Evolutionary conservation across 495 filamentous ascomycete species (phyloP), one percentile per base, ranked within the genome.

Genomic region (Annulohypoxylon bovei): DNA sequence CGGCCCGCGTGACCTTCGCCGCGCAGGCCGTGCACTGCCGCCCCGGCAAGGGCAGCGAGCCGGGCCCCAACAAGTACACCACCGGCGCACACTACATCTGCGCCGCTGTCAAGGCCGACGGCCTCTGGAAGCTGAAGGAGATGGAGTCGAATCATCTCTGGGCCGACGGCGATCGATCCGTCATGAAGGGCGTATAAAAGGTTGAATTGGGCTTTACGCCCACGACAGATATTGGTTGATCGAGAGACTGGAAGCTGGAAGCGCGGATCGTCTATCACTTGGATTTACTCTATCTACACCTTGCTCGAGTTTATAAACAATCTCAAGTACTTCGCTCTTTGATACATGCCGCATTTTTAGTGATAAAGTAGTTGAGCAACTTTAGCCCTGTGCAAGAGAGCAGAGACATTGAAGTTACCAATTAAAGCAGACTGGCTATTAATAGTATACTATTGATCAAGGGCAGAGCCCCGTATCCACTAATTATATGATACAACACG

Each of bases 1-100:
- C 60, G 18, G 67, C 67, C 18, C 59, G 53, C 28, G 60, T 42
- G 14, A 57, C 67, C 18, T 69, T 60, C 42, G 30, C 67, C 35
- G 30, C 50, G 0, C 53, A 35, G 16, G 59, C 67, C 14, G 33
- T 35, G 32, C 65, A 67, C 35, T 58, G 50, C 35, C 55, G 56
- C 9, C 47, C 25, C 7, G 65, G 65, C 16, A 67, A 62, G 56
- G 65, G 65, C 4, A 25, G 28, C 16, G 65, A 67, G 47, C 65
- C 65, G 1, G 65, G 56, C 16, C 32, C 56, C 18, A 53, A 55
- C 12, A 67, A 46, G 56, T 61, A 25, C 47, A 67, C 65, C 0
- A 39, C 47, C 18, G 65, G 65, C 25, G 56, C 33, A 1, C 9
- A 25, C 25, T 67, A 67, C 28, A 20, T 22, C 27, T 67, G 65